Conservation (phyloP, 352 stramenopile species). For the Plasmopara viticola region DNA sequence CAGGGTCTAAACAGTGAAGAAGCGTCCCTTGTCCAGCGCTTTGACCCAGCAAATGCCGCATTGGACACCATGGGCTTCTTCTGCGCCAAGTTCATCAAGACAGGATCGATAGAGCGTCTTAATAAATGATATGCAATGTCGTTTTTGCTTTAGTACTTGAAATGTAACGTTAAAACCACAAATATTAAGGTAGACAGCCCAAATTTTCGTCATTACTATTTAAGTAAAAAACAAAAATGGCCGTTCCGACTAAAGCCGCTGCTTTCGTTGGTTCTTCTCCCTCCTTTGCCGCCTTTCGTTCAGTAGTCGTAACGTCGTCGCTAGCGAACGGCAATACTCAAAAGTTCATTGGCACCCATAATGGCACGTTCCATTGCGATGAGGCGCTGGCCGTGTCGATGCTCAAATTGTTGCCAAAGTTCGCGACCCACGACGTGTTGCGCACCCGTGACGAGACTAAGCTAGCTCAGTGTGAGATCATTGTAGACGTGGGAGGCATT, state of each 20-base stretch:
- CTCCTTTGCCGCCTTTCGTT: constrained; percentile 56
- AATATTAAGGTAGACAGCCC: no score
- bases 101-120: constrained; percentile 28
- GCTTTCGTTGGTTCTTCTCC: constrained; percentile 56
- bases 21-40: constrained; percentile 75
- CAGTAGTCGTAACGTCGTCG: constrained; percentile 42
- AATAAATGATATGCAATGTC: no score
- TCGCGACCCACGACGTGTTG: constrained; percentile 68
- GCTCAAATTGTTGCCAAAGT: constrained; percentile 92
- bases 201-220: no score
- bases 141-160: no score
- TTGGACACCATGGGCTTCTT: constrained; percentile 94
- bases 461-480: constrained; percentile 90
- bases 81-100: constrained; percentile 90
- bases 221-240: constrained; percentile 26
- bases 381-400: constrained; percentile 97
- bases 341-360: constrained; percentile 95
- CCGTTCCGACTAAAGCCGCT: constrained; percentile 53
- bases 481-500: constrained; percentile 95
- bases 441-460: constrained; percentile 88
- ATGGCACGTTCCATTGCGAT: constrained; percentile 97
- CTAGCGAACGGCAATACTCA: constrained; percentile 40
- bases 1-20: constrained; percentile 72
- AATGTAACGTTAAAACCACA: no score
- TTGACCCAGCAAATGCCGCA: constrained; percentile 72